Evolutionary conservation across 371 early-diverging fungal species (phyloP), one percentile per base, ranked within the genome.

Genomic region (Capniomyces stellatus): DNA sequence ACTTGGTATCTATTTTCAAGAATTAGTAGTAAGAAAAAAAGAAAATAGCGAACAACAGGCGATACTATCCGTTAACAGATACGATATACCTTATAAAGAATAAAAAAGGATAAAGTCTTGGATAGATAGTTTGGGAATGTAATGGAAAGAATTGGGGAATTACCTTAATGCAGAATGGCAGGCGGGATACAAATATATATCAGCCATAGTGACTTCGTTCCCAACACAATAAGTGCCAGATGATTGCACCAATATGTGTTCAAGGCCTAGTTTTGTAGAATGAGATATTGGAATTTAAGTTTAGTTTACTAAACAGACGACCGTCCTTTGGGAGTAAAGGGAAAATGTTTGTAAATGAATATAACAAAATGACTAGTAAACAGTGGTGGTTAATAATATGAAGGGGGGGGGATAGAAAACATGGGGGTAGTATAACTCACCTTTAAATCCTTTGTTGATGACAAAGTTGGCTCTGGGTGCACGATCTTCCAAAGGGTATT

Each of bases 131-230:
- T n/a, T n/a, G n/a, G n/a, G n/a, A n/a, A n/a, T n/a, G n/a, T n/a
- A n/a, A n/a, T n/a, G n/a, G n/a, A n/a, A n/a, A n/a, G 35, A 15
- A 10, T 10, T 6, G 35, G 15, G 15, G 15, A 35, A 35, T 6
- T 35, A 35, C 35, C 86, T 66, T 18, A 58, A 56, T 0, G 87
- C 92, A 64, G 92, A 89, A 63, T 74, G 81, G 22, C 78, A 72
- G 70, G 89, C 89, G 2, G 92, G 87, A 2, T 78, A 74, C 24
- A 94, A 69, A 52, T 71, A 77, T 29, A 83, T 63, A 71, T 94
- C 95, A 0, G 91, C 92, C 63, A 90, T 60, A 0, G 91, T 88
- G 29, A 94, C 66, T 27, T 75, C 54, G 58, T 91, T 84, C 15
- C 92, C 94, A 43, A 80, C 72, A 55, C 81, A 81, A 65, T 49